phyloP scores from a whole-genome alignment of 441 rosid genomes.

The Manihot esculenta region DNA sequence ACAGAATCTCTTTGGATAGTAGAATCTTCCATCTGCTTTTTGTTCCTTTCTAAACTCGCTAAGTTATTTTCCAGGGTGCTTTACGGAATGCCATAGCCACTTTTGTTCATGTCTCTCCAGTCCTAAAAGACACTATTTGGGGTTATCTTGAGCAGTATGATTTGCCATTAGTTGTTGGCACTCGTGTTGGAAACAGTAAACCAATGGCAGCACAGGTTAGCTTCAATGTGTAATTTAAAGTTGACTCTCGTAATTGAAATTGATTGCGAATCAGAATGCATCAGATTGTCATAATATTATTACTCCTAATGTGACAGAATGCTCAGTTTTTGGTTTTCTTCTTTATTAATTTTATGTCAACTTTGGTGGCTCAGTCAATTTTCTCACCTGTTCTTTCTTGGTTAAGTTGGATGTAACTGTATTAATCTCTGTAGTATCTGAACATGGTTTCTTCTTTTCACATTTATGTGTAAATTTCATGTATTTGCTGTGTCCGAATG shows the following conservation, averaged over 20 bases:
- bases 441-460: background rate
- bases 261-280: slow-evolving; percentile 2
- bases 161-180: slow-evolving; percentile 86
- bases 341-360: background rate
- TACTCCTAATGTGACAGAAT: background rate
- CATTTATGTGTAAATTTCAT: background rate
- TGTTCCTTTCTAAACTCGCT: slow-evolving; percentile 15
- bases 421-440: background rate
- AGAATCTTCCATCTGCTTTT: slow-evolving; percentile 7
- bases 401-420: background rate
- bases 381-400: background rate
- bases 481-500: background rate
- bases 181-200: slow-evolving; percentile 54
- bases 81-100: slow-evolving; percentile 78
- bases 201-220: slow-evolving; percentile 66
- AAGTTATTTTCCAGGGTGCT: slow-evolving; percentile 67
- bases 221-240: slow-evolving; percentile 13
- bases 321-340: background rate
- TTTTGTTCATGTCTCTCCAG: slow-evolving; percentile 74
- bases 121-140: slow-evolving; percentile 78
- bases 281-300: background rate
- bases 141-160: slow-evolving; percentile 92
- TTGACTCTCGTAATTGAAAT: slow-evolving; percentile 19
- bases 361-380: background rate
- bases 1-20: slow-evolving; percentile 15